Evolutionary conservation across 768 basidiomycete genomes (phyloP).

Genomic region (Bullera alba): DNA sequence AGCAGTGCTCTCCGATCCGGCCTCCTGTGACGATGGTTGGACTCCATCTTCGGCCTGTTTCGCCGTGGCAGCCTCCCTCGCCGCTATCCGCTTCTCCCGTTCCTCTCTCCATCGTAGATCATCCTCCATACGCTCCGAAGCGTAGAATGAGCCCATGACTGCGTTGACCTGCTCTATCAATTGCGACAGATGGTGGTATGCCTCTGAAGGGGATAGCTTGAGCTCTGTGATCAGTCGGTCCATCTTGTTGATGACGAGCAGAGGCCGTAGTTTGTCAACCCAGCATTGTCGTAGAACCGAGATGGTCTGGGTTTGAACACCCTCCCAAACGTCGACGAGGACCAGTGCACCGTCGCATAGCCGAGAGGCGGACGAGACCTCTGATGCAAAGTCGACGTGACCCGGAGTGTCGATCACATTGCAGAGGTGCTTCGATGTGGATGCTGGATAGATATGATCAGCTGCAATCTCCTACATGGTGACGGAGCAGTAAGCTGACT

Average conservation of each 20-base stretch:
- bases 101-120: constrained; percentile 91
- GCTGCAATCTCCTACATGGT: neutral
- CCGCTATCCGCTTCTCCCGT: constrained; percentile 69
- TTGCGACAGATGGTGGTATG: constrained; percentile 85
- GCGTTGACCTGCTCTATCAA: constrained; percentile 97
- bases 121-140: constrained; percentile 92
- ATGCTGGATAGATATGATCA: constrained; percentile 11
- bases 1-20: neutral
- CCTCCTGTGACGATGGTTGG: no score
- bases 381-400: constrained; percentile 96
- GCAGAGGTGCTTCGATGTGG: constrained; percentile 66
- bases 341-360: constrained; percentile 93
- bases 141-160: constrained; percentile 94
- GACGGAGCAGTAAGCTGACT: constrained; percentile 3
- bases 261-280: constrained; percentile 76
- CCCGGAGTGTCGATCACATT: constrained; percentile 99
- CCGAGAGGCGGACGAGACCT: constrained; percentile 89
- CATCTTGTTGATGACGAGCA: constrained; percentile 94
- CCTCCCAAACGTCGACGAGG: constrained; percentile 92
- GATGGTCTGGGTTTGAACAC: constrained; percentile 98
- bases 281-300: constrained; percentile 92
- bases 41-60: constrained; percentile 48
- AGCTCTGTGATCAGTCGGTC: constrained; percentile 92
- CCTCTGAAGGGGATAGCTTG: constrained; percentile 80
- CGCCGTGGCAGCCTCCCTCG: constrained; percentile 53